Evolutionary conservation across 2,329 filamentous ascomycete species (phyloP).

Genomic region (Stachybotrys chartarum): DNA sequence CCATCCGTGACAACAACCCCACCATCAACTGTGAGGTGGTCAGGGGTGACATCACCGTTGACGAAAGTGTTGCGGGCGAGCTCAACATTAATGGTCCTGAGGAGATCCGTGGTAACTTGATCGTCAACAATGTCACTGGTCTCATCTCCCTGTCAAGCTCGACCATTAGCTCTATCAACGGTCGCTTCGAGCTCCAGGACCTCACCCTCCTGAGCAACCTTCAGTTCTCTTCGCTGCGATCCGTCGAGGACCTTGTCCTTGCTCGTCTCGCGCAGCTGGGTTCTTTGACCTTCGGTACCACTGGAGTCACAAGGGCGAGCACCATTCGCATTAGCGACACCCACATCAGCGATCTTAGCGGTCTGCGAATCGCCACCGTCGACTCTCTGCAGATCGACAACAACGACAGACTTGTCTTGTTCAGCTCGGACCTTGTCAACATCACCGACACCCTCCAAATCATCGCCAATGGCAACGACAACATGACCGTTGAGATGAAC

Average conservation of each 20-base stretch:
- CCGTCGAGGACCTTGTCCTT: conserved; percentile 63
- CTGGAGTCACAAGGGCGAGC: conserved; percentile 57
- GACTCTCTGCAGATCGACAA: conserved; percentile 77
- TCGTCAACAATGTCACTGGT: conserved; percentile 49
- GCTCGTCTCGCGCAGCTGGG: conserved; percentile 59
- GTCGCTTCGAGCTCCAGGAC: conserved; percentile 61
- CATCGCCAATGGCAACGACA: conserved; percentile 65
- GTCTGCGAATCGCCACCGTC: conserved; percentile 72
- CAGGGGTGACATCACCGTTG: conserved; percentile 61
- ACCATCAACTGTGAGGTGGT: conserved; percentile 62
- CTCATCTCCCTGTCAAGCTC: conserved; percentile 57
- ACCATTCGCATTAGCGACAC: conserved; percentile 80
- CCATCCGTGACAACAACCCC: conserved; percentile 55
- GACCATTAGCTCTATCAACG: conserved; percentile 58
- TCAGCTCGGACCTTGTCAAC: conserved; percentile 72
- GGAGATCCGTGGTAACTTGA: conserved; percentile 49
- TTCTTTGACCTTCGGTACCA: conserved; percentile 38
- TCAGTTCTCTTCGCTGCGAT: conserved; percentile 55
- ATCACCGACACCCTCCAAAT: conserved; percentile 66
- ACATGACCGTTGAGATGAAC: conserved; percentile 65
- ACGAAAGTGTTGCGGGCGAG: conserved; percentile 42
- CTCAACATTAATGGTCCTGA: conserved; percentile 57
- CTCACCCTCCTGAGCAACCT: conserved; percentile 64
- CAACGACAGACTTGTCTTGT: conserved; percentile 72
- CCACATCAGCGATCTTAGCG: conserved; percentile 67